Percentiles rank a stretch among this genome's conserved stretches.
phyloP scores from a whole-genome alignment of 768 basidiomycete genomes.

The Lactarius sanguifluus region DNA sequence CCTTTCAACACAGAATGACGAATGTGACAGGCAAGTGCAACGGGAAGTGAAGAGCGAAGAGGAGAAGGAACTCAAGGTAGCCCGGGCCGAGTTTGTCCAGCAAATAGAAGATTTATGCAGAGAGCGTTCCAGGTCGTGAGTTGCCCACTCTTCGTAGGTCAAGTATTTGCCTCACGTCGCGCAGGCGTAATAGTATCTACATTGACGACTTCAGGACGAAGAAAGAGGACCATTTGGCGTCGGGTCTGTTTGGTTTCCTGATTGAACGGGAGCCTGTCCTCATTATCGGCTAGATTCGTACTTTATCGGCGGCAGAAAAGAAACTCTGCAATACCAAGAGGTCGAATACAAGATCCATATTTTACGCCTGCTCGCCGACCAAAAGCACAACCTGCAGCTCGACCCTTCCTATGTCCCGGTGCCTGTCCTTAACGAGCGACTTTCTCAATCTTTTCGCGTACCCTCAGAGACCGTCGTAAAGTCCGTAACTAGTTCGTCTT shows the following conservation, averaged over 20 bases:
- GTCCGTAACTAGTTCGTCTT: not conserved
- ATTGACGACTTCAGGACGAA: not conserved
- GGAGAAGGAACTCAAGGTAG: not conserved
- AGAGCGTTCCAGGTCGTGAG: not conserved
- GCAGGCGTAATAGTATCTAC: not conserved
- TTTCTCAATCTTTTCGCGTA: not conserved
- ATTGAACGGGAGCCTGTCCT: not conserved
- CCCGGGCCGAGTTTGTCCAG: not conserved
- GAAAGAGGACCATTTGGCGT: not conserved
- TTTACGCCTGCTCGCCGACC: not conserved
- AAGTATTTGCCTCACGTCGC: not conserved
- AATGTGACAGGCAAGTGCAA: constrained; percentile 1
- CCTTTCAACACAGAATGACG: constrained; percentile 6
- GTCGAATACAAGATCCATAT: not conserved
- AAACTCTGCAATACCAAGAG: not conserved
- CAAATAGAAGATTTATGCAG: not conserved
- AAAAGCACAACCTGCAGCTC: constrained; percentile 10
- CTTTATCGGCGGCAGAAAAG: not conserved
- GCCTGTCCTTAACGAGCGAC: not conserved
- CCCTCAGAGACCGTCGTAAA: not conserved
- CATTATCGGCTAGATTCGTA: not conserved
- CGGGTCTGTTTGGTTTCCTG: not conserved
- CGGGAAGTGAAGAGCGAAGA: not conserved
- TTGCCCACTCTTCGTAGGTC: not conserved
- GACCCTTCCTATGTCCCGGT: constrained; percentile 7